Base-by-base conservation (phyloP, 768 basidiomycete genomes). In the Mycena capillaripes region DNA sequence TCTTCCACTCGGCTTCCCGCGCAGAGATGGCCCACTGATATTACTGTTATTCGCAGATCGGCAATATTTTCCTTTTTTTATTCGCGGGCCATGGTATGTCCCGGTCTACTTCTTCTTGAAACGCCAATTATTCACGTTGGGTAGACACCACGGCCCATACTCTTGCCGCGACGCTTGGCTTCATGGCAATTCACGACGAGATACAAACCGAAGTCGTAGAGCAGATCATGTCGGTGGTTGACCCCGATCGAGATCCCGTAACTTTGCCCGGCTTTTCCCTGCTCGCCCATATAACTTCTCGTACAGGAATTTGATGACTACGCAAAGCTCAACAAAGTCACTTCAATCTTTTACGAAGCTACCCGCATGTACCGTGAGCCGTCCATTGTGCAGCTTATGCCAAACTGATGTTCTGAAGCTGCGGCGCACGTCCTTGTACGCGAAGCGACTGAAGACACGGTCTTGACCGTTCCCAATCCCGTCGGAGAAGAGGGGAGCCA, bases 31-130 rank as follows among this genome's bases (percentile, higher is more conserved):
- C 29, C 12, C 9, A 8, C 42, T 8, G 12, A 44, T 17, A 25
- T 58, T 17, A 29, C n/a, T 7, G 44, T 66, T 21, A 17, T 34
- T 42, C 23, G 1, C 53, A 89, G 88, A 87, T 89, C 57, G 89
- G 89, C 7, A 90, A 90, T 59, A 76, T 89, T 1, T 90, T 84
- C 71, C 73, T 85, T 14, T 81, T 89, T 76, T 79, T 92, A 27
- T 86, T 91, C 46, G 89, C 90, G 52, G 90, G 91, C 16, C 89
- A 91, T 77, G 90, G 89, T 86, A 70, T 42, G 81, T 71, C 10
- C 10, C n/a, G n/a, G n/a, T 44, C 27, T 10, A 44, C 12, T 6
- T 59, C 21, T 19, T 1, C n/a, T 42, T 11, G 29, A 25, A 46
- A 42, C 14, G 16, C 27, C 40, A 27, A 42, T 29, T 60, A 21